A percentile compares a stretch with the other conserved stretches of the same genome.
These are phyloP conservation scores for Maudiozyma bulderi DNA, from an alignment of 805 yeast species.

Conservation along the genomic window DNA sequence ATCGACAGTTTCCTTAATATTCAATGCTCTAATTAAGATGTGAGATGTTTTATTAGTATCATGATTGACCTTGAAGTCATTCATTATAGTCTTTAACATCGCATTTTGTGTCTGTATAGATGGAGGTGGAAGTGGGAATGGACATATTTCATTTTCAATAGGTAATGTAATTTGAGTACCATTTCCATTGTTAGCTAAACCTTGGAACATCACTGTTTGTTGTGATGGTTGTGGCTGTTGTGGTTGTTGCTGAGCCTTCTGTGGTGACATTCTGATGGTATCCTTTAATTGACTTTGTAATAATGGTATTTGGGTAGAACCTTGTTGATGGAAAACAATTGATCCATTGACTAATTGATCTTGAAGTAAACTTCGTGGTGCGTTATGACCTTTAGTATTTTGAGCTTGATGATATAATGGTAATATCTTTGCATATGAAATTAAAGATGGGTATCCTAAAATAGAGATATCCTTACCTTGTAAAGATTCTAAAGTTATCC, in stretches of 20 bases:
- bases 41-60: conserved; percentile 1
- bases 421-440: conserved; percentile 73
- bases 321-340: conserved; percentile 24
- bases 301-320: conserved; percentile 23
- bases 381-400: conserved; percentile 1
- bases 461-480: conserved; percentile 68
- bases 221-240: neutral
- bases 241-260: neutral
- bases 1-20: conserved; percentile 25
- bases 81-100: neutral
- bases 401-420: conserved; percentile 25
- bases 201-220: neutral
- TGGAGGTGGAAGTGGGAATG: conserved; percentile 29
- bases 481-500: conserved; percentile 67
- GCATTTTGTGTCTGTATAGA: conserved; percentile 10
- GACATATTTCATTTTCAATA: conserved; percentile 27
- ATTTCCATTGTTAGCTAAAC: conserved; percentile 3
- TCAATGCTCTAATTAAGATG: conserved; percentile 2
- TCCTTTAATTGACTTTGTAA: conserved; percentile 8
- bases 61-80: neutral
- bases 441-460: conserved; percentile 64
- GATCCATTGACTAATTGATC: conserved; percentile 27
- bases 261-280: neutral
- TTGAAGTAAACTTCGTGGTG: conserved; percentile 22
- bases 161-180: conserved; percentile 3